phyloP scores from a whole-genome alignment of 495 filamentous ascomycete species.

The Penicillium canariense region DNA sequence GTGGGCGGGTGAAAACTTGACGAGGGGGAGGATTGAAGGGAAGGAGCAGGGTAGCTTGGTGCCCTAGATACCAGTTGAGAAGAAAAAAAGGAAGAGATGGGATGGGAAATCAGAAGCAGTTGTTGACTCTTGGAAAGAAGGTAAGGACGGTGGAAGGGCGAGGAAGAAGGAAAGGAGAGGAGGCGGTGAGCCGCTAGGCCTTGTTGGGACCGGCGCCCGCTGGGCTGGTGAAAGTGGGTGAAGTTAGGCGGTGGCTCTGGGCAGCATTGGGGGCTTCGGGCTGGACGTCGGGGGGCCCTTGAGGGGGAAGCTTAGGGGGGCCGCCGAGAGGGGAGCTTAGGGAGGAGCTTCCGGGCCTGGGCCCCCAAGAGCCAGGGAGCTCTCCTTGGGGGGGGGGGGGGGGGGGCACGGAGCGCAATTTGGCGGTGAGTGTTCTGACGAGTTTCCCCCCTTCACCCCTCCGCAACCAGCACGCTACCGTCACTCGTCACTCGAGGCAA shows the following conservation, averaged over 20 bases:
- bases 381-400: neutral
- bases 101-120: constrained; percentile 18
- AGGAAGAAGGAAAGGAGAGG: constrained; percentile 13
- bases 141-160: constrained; percentile 19
- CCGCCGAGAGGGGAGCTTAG: neutral
- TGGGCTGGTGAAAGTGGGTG: neutral
- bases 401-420: too few relatives aligned
- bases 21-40: constrained; percentile 35
- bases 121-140: constrained; percentile 21
- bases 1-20: constrained; percentile 49
- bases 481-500: neutral
- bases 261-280: neutral
- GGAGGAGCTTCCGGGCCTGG: neutral
- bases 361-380: neutral
- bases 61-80: constrained; percentile 67
- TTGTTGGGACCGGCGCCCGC: constrained; percentile 1
- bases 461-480: neutral
- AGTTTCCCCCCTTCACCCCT: neutral
- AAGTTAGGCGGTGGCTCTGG: neutral
- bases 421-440: constrained; percentile 1
- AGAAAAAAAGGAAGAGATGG: constrained; percentile 26
- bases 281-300: neutral
- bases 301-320: neutral
- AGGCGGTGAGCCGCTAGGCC: constrained; percentile 29
- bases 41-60: constrained; percentile 81